Base-by-base conservation (phyloP, 2,329 filamentous ascomycete species). In the Curvularia spicifera region DNA sequence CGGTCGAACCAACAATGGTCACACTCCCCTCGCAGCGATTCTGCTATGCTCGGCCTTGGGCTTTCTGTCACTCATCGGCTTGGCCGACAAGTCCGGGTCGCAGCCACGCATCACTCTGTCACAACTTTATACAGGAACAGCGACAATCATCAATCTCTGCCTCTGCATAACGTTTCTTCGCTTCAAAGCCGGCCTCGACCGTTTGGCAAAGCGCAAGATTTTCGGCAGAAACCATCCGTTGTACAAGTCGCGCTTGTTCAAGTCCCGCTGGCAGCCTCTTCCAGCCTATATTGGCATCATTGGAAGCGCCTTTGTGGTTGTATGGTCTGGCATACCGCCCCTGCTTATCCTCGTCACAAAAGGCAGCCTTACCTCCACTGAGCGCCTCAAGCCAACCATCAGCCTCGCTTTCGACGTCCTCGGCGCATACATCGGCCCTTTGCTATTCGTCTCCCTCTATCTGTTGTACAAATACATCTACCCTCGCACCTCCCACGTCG, bases 251-350 rank as follows among this genome's bases (percentile, higher is more conserved):
- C 60, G 57, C n/a, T 64, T 71, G 33, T 76, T 72, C 53, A 69
- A 71, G 50, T 71, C 69, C 4, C 64, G 71, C 8, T 74, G 71
- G 71, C 73, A 75, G 49, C 73, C 71, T 5, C 50, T 73, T 1
- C 70, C 70, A 24, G 71, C 71, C 4, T 67, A 67, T n/a, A 56
- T 75, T 3, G 72, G 71, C 10, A 67, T 74, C 7, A 18, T 66
- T 12, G 61, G 67, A 5, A 72, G 69, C 43, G 44, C 52, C 0
- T 61, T 69, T 13, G 60, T 76, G 4, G 49, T 72, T 5, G 8
- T 74, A 7, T 70, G 71, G 63, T 66, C 63, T 10, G 70, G 71
- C 5, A 66, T 71, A 52, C 63, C 67, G 1, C 63, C 70, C 10
- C 47, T 73, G 6, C 68, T 68, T 53, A 68, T 70, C 22, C 56